These are phyloP conservation scores for Metschnikowia proteae DNA, from an alignment of 805 yeast species.

Conservation along the genomic window DNA sequence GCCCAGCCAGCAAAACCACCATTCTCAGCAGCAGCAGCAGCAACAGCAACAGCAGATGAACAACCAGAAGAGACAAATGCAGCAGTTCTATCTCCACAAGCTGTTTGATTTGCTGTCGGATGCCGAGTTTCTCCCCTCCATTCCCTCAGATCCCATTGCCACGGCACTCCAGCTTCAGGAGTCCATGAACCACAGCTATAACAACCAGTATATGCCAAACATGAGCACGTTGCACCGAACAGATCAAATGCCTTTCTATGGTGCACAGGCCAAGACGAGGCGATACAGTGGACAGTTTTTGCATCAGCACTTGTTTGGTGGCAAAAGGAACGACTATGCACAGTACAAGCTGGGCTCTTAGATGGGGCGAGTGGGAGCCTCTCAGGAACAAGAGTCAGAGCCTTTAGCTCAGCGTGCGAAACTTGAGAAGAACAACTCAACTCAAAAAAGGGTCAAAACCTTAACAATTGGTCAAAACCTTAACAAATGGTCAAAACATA, in stretches of 20 bases:
- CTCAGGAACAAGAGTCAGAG: no score
- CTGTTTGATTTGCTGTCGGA: conserved; percentile 73
- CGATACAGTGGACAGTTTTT: conserved; percentile 17
- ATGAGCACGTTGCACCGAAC: conserved; percentile 9
- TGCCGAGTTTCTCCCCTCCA: conserved; percentile 49
- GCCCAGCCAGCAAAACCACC: conserved; percentile 1
- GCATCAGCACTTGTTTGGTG: conserved; percentile 19
- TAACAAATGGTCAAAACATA: no score
- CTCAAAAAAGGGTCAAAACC: no score
- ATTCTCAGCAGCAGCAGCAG: conserved; percentile 9
- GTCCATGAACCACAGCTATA: conserved; percentile 6
- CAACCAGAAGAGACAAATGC: conserved; percentile 26
- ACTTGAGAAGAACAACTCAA: no score
- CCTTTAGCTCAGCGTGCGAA: no score
- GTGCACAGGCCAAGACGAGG: conserved; percentile 14
- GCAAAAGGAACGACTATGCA: conserved; percentile 18
- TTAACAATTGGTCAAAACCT: no score
- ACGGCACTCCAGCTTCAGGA: conserved; percentile 16
- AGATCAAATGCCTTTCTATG: conserved; percentile 14
- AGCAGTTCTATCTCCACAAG: conserved; percentile 52
- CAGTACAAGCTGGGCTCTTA: conserved; percentile 16
- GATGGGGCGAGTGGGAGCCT: no score
- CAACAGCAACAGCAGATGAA: conserved; percentile 20
- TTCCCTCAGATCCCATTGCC: conserved; percentile 20
- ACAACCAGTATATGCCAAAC: conserved; percentile 7